A percentile compares a stretch with the other conserved stretches of the same genome.
Conservation (phyloP, 2,329 filamentous ascomycete genomes). For the Apiospora hydei region DNA sequence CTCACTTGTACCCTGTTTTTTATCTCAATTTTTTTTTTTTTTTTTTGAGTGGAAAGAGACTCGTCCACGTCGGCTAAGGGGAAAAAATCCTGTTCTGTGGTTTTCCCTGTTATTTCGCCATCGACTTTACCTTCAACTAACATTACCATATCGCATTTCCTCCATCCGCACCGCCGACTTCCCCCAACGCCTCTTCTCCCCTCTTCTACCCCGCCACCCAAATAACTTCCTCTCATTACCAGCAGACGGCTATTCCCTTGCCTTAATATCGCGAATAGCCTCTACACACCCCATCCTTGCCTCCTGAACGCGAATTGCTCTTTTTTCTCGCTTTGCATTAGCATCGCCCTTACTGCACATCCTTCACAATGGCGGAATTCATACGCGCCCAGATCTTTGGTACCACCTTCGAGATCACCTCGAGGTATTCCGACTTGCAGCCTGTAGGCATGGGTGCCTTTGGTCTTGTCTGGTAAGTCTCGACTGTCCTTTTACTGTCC, state of each 20-base stretch:
- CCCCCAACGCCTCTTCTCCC: slow-evolving; percentile 15
- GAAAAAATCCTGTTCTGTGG: slow-evolving; percentile 15
- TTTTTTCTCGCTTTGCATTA: neutral
- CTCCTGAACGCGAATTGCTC: neutral
- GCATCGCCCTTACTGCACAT: neutral
- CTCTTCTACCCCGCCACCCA: slow-evolving; percentile 20
- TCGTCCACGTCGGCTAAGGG: slow-evolving; percentile 15
- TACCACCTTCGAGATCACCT: slow-evolving; percentile 99
- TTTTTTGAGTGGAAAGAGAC: slow-evolving; percentile 19
- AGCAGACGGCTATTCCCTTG: slow-evolving; percentile 4
- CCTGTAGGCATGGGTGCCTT: slow-evolving; percentile 99
- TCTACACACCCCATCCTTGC: neutral
- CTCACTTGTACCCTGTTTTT: slow-evolving; percentile 16
- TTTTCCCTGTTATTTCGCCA: slow-evolving; percentile 18
- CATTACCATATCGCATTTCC: slow-evolving; percentile 21
- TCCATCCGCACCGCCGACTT: slow-evolving; percentile 16
- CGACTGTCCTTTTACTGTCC: neutral
- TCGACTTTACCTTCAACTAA: slow-evolving; percentile 20
- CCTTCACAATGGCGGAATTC: slow-evolving; percentile 91
- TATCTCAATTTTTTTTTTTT: slow-evolving; percentile 11
- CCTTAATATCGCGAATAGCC: slow-evolving; percentile 12
- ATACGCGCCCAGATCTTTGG: slow-evolving; percentile 99
- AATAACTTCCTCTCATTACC: slow-evolving; percentile 9
- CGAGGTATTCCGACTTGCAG: slow-evolving; percentile 96
- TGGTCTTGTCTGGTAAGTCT: slow-evolving; percentile 89